A percentile compares a stretch with the other conserved stretches of the same genome.
These are phyloP conservation scores for Phyllosticta citrichinensis DNA, from an alignment of 2,329 filamentous ascomycete species.

Conservation along the genomic window DNA sequence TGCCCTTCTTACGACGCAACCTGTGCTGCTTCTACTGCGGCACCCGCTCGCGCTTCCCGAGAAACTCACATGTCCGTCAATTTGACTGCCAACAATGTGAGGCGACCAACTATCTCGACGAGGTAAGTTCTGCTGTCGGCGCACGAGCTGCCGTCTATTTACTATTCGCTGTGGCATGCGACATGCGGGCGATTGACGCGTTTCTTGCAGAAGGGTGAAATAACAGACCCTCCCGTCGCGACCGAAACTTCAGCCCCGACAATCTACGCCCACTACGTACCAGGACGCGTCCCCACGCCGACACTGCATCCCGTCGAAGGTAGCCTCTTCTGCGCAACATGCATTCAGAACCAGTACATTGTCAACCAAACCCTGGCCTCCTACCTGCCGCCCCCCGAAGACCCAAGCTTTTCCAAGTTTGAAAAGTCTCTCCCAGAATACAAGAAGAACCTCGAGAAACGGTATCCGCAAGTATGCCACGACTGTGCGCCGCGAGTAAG, in stretches of 20 bases:
- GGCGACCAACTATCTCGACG: conserved; percentile 79
- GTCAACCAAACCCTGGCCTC: conserved; percentile 66
- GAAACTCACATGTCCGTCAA: conserved; percentile 48
- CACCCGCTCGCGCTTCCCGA: conserved; percentile 50
- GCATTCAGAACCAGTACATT: conserved; percentile 80
- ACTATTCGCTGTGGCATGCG: not conserved
- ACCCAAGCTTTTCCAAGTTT: conserved; percentile 59
- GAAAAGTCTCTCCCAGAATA: conserved; percentile 62
- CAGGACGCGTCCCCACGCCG: conserved; percentile 25
- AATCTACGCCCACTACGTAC: conserved; percentile 38
- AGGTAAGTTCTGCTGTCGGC: conserved; percentile 44
- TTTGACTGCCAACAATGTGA: conserved; percentile 74
- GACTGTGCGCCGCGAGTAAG: conserved; percentile 68
- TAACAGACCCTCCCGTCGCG: conserved; percentile 70
- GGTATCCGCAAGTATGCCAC: conserved; percentile 82
- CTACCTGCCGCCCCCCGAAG: conserved; percentile 58
- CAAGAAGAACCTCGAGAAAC: conserved; percentile 61
- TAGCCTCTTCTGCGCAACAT: conserved; percentile 60
- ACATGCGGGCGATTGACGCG: conserved; percentile 15
- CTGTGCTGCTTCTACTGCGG: conserved; percentile 40
- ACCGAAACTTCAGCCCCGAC: conserved; percentile 39
- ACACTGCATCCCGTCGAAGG: conserved; percentile 23
- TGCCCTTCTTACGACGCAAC: conserved; percentile 25
- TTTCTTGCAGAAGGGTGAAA: conserved; percentile 63
- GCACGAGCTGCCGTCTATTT: not conserved